A percentile compares a stretch with the other conserved stretches of the same genome.
Conservation (phyloP, 805 yeast species). For the Wickerhamomyces silvicola region DNA sequence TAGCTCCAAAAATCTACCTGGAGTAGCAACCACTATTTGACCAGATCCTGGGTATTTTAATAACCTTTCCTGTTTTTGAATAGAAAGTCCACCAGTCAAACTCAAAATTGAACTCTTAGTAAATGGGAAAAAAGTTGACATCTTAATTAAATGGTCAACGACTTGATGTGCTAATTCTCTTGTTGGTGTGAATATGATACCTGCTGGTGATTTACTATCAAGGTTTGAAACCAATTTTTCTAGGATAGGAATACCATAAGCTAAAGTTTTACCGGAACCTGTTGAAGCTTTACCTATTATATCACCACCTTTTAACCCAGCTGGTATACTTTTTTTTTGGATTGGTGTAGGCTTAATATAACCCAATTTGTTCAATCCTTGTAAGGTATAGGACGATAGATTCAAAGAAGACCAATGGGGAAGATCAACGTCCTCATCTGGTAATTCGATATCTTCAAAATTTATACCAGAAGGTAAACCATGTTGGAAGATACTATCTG, state of each 20-base stretch:
- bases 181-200: constrained; percentile 87
- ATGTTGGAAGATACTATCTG: constrained; percentile 13
- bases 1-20: constrained; percentile 87
- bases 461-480: constrained; percentile 20
- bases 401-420: constrained; percentile 54
- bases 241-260: constrained; percentile 88
- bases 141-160: constrained; percentile 60
- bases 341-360: constrained; percentile 78
- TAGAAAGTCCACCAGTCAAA: constrained; percentile 91
- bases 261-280: constrained; percentile 96
- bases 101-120: constrained; percentile 56
- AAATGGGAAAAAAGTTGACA: constrained; percentile 48
- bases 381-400: constrained; percentile 50
- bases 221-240: constrained; percentile 45
- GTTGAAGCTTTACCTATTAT: constrained; percentile 95
- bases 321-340: constrained; percentile 70
- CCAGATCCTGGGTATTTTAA: constrained; percentile 64
- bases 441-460: constrained; percentile 27
- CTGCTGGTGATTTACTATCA: constrained; percentile 47
- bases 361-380: constrained; percentile 52
- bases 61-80: constrained; percentile 86
- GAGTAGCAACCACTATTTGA: constrained; percentile 81
- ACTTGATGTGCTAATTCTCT: constrained; percentile 96
- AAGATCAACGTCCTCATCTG: constrained; percentile 33
- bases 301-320: constrained; percentile 67